Conservation (phyloP, 2,329 filamentous ascomycete species). For the Sporothrix humicola region DNA sequence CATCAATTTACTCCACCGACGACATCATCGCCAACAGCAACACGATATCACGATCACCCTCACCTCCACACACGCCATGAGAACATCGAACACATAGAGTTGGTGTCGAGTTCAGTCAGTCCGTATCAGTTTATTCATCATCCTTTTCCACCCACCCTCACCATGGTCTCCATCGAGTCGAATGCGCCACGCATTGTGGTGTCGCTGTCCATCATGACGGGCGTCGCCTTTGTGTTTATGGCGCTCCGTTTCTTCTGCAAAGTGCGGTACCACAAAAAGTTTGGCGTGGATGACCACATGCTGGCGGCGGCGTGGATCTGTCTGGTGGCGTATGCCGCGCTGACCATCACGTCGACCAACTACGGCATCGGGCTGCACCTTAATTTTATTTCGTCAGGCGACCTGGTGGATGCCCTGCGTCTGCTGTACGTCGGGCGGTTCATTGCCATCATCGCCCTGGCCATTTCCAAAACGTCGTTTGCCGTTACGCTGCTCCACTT, state of each 20-base stretch:
- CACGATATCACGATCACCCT: neutral
- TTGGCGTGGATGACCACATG: conserved; percentile 38
- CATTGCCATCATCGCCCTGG: conserved; percentile 39
- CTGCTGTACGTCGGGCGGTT: conserved; percentile 39
- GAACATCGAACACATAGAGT: neutral
- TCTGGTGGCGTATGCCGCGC: conserved; percentile 34
- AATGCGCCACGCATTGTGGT: conserved; percentile 37
- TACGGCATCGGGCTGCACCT: conserved; percentile 37
- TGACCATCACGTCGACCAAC: conserved; percentile 36
- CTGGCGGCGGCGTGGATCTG: conserved; percentile 38
- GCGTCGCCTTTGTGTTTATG: conserved; percentile 38
- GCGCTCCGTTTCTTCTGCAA: conserved; percentile 39
- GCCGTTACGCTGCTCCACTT: conserved; percentile 40
- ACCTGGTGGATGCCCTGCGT: conserved; percentile 36
- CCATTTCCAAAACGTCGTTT: conserved; percentile 42
- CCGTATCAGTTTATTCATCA: neutral
- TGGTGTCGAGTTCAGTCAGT: neutral
- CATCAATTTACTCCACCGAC: neutral
- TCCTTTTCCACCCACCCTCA: neutral
- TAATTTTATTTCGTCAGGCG: conserved; percentile 31
- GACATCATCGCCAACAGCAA: neutral
- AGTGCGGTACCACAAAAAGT: conserved; percentile 33
- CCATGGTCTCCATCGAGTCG: conserved; percentile 31
- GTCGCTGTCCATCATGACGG: conserved; percentile 37
- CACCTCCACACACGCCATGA: neutral